Conservation (phyloP, 148 eudicot genomes). For the Silene uniflora region DNA sequence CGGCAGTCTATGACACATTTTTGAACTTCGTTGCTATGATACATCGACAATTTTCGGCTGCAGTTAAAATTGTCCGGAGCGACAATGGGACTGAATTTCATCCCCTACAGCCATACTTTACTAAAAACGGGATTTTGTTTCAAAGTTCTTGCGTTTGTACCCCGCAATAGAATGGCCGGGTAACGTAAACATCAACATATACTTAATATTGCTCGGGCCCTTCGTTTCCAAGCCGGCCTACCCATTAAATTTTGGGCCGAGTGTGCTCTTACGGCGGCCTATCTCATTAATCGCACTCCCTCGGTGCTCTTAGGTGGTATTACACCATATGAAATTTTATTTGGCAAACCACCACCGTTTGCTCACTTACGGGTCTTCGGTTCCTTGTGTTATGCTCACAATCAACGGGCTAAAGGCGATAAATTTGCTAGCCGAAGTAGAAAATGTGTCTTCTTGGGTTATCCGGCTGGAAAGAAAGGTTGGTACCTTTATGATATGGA, state of each 20-base stretch:
- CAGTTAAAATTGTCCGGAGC: neutral
- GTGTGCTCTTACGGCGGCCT: no score
- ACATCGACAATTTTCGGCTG: neutral
- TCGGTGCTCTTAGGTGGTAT: neutral
- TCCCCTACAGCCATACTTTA: neutral
- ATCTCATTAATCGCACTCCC: neutral
- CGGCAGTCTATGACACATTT: neutral
- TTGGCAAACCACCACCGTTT: neutral
- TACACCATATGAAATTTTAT: neutral
- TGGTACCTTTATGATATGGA: slow-evolving; percentile 7
- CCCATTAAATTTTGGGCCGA: no score
- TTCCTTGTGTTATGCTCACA: slow-evolving; percentile 8
- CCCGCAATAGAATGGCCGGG: neutral
- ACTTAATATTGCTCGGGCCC: slow-evolving; percentile 1
- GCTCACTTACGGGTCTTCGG: neutral
- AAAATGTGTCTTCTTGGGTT: neutral
- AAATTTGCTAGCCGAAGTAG: neutral
- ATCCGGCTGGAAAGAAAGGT: slow-evolving; percentile 5
- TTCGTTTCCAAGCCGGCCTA: no score
- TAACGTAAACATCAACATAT: slow-evolving; percentile 20
- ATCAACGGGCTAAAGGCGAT: neutral
- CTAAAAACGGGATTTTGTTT: neutral
- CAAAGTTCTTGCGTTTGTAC: slow-evolving; percentile 8
- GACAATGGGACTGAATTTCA: slow-evolving; percentile 8
- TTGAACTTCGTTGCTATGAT: neutral